Evolutionary conservation across 805 yeast species (phyloP).

Genomic region (Zygotorulaspora danielsina): DNA sequence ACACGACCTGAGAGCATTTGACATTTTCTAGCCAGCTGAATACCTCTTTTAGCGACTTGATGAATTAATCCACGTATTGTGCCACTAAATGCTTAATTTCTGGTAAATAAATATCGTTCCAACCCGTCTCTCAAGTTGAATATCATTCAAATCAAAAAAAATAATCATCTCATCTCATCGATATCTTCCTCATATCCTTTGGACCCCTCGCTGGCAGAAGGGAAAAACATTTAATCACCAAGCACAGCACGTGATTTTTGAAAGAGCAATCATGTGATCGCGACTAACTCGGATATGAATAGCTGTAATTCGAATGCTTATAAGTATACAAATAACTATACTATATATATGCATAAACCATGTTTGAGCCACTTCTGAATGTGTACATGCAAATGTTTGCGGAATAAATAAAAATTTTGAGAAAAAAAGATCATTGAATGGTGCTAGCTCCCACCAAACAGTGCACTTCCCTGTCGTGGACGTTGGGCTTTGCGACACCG

Average conservation of each 20-base stretch:
- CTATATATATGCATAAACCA: not conserved
- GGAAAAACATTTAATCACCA: not conserved
- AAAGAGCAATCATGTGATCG: not conserved
- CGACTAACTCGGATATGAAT: too few species aligned
- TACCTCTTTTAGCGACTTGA: too few species aligned
- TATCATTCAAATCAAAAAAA: too few species aligned
- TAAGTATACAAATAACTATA: too few species aligned
- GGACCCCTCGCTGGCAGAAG: not conserved
- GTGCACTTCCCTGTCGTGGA: not conserved
- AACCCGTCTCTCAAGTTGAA: too few species aligned
- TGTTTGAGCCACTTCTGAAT: not conserved
- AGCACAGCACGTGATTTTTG: not conserved
- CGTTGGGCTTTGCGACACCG: not conserved
- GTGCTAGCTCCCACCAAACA: not conserved
- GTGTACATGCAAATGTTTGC: not conserved
- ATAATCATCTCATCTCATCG: not conserved
- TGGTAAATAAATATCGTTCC: too few species aligned
- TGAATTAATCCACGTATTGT: too few species aligned
- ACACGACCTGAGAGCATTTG: not conserved
- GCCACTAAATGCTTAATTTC: too few species aligned
- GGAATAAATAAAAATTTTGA: conserved; percentile 1
- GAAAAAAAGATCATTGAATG: not conserved
- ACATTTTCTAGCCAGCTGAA: not conserved
- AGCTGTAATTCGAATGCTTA: too few species aligned
- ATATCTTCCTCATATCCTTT: too few species aligned